A percentile compares a stretch with the other conserved stretches of the same genome.
Evolutionary conservation across 257 asterid species (phyloP).

Genomic region (Solanum etuberosum): DNA sequence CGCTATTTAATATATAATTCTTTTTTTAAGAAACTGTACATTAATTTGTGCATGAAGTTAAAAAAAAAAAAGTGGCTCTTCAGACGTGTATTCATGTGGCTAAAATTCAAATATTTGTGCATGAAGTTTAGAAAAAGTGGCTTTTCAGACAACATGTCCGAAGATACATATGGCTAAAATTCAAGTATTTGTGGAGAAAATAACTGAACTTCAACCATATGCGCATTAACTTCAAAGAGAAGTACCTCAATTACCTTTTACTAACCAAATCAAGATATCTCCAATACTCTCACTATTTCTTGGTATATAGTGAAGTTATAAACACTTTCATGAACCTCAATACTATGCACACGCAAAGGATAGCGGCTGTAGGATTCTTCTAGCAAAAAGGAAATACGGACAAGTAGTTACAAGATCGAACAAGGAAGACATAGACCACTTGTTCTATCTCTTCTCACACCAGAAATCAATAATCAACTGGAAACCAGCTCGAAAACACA

Average conservation of each 20-base stretch:
- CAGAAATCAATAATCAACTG: background rate
- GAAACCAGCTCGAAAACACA: background rate
- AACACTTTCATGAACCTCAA: background rate
- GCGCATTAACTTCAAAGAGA: background rate
- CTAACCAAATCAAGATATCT: background rate
- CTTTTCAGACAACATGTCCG: background rate
- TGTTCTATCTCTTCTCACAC: background rate
- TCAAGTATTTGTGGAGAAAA: too few relatives aligned
- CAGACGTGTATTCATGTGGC: background rate
- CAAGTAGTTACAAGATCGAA: background rate
- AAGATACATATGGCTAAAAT: too few relatives aligned
- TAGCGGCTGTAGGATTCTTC: background rate
- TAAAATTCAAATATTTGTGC: background rate
- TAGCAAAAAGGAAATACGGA: background rate
- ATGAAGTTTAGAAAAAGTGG: background rate
- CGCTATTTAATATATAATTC: background rate
- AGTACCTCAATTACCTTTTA: background rate
- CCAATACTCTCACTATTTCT: background rate
- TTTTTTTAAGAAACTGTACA: background rate
- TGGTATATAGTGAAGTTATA: background rate
- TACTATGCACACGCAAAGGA: background rate
- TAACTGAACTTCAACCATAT: background rate
- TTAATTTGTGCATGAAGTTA: background rate
- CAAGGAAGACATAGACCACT: background rate
- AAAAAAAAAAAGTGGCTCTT: too few relatives aligned